Evolutionary conservation across 768 basidiomycete species (phyloP), one percentile per base, ranked within the genome.

Genomic region (Boletus tomentosulus): DNA sequence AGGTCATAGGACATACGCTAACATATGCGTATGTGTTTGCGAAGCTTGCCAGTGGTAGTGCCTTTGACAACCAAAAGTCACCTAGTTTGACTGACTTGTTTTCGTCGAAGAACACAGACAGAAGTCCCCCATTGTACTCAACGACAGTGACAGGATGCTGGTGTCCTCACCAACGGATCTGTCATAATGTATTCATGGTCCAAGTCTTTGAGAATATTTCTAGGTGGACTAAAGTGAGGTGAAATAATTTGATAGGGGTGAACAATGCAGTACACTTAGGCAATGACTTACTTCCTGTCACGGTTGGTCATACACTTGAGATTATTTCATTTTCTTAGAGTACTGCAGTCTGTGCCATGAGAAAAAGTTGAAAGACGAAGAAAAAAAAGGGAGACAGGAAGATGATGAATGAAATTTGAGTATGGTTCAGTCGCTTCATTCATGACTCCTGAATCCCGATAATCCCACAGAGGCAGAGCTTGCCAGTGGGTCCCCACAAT

Each of bases 1-100:
- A 34, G 12, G 19, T 15, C 0, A 34, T 22, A 34, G 49, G 12
- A 76, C 90, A 57, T 67, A 98, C 94, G 57, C 97, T 95, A 57
- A 98, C 97, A 55, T n/a, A n/a, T n/a, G n/a, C n/a, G n/a, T 98
- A 99, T 33, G 97, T 99, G 59, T 86, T 92, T 19, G 96, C 94
- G 62, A 99, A 96, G 59, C 82, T 86, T 1, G 92, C 84, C 56
- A 89, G 86, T 0, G 86, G 76, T 57, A 99, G 84, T 16, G 94
- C 92, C 68, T 98, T 98, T 27, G 90, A 92, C 31, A 99, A 74
- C 1, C 97, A 97, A 71, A 98, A 98, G 71, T 99, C 96, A 28
- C 97, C 97, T 0, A 99, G 81, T 70, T 98, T 98, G 53, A 98
- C 87, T 16, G 77, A 80, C 62, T 89, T 87, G 48, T 76, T 77